phyloP scores from a whole-genome alignment of 352 stramenopile genomes.

The Phytophthora nicotianae region DNA sequence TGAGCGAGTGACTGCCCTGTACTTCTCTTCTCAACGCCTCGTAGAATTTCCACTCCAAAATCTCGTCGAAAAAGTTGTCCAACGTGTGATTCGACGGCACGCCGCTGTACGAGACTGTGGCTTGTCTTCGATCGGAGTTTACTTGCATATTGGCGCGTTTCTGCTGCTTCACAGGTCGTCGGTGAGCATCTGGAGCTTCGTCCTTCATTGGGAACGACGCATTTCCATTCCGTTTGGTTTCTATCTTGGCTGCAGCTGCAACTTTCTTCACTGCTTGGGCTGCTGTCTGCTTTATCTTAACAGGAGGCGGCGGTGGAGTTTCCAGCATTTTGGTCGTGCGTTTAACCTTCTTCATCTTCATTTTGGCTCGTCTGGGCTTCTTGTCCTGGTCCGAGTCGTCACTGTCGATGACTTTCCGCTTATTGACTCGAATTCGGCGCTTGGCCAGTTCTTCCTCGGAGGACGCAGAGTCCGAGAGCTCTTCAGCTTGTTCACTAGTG shows the following conservation, averaged over 20 bases:
- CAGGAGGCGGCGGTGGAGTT: conserved; percentile 1
- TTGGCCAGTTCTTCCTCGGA: conserved; percentile 42
- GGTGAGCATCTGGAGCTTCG: conserved; percentile 53
- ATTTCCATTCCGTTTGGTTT: conserved; percentile 18
- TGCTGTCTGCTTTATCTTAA: conserved; percentile 20
- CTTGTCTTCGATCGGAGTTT: conserved; percentile 32
- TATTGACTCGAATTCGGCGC: conserved; percentile 31
- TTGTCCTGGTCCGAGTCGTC: conserved; percentile 60
- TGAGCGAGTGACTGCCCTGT: conserved; percentile 56
- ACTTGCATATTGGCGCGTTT: conserved; percentile 41
- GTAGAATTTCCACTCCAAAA: conserved; percentile 84
- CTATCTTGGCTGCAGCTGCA: conserved; percentile 23
- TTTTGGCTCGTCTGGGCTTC: conserved; percentile 9
- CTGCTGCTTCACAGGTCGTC: conserved; percentile 75
- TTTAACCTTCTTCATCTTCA: conserved; percentile 39
- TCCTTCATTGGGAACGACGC: conserved; percentile 17
- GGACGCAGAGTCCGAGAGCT: conserved; percentile 40
- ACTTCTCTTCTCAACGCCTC: conserved; percentile 62
- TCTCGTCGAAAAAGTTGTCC: conserved; percentile 84
- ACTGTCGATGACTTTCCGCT: conserved; percentile 60
- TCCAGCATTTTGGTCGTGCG: conserved; percentile 21
- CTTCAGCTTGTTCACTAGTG: conserved; percentile 40
- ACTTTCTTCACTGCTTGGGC: conserved; percentile 26
- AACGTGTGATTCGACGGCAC: conserved; percentile 60
- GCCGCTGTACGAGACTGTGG: conserved; percentile 20